Percentiles rank a stretch among this genome's conserved stretches.
Conservation (phyloP, 2,329 filamentous ascomycete species). For the Nemania bipapillata region DNA sequence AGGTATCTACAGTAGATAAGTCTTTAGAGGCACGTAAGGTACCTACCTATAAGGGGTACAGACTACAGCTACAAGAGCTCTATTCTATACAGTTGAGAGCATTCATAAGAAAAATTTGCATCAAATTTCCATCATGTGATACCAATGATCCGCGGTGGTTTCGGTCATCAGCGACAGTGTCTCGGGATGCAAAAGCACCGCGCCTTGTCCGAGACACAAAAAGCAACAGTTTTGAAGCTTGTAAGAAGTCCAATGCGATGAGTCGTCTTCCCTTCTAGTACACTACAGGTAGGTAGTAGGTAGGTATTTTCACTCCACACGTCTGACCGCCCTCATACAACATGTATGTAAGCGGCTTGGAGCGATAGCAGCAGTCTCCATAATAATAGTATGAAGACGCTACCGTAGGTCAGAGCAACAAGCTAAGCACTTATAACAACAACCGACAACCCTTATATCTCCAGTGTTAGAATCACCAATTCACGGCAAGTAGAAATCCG, state of each 20-base stretch:
- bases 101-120: slow-evolving; percentile 2
- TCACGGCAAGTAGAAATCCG: background rate
- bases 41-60: too few relatives aligned
- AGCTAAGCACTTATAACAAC: background rate
- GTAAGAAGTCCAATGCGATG: background rate
- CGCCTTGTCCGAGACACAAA: background rate
- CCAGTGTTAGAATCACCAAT: background rate
- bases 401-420: background rate
- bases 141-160: background rate
- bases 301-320: background rate
- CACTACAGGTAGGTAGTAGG: too few relatives aligned
- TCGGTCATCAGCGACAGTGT: background rate
- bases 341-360: too few relatives aligned
- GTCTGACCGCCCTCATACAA: background rate
- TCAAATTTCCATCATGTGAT: slow-evolving; percentile 12
- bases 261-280: background rate
- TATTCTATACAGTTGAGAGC: background rate
- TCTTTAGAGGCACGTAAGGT: too few relatives aligned
- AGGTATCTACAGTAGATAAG: too few relatives aligned
- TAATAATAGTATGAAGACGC: background rate
- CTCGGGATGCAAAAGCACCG: background rate
- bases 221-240: background rate
- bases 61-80: too few relatives aligned
- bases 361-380: background rate
- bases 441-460: too few relatives aligned